Base-by-base conservation (phyloP, 768 basidiomycete genomes). In the Mycena crocata region DNA sequence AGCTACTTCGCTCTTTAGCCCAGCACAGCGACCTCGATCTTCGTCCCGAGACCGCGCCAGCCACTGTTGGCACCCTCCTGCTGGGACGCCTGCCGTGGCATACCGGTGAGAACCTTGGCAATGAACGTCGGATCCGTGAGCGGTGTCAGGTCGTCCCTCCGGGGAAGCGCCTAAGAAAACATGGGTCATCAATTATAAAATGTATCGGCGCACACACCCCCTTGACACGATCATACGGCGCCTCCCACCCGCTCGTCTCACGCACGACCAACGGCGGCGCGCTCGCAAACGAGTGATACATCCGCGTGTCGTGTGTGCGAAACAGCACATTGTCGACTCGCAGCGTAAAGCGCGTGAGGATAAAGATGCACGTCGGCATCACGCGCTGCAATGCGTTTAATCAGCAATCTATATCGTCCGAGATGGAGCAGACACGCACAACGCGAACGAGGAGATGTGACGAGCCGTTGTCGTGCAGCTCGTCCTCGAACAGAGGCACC, bases 261-360 rank as follows among this genome's bases (percentile, higher is more conserved):
- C 93, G 86, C 6, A 98, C 84, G 42, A 99, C 75, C 34, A 87
- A 74, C 1, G 89, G 87, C 9, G 88, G 85, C 12, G 78, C 73
- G 0, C 89, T 86, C 0, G 84, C 75, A 69, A 98, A 95, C 0
- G 91, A 90, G 76, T 97, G 94, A 73, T 93, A 99, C 51, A 98
- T 82, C 44, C 98, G 86, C 0, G 96, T 96, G 73, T 99, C 98
- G 71, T 87, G 89, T 39, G 88, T 87, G 45, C 98, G 87, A 81
- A 99, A 99, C 51, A 99, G 88, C 48, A 99, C 97, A 59, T 92
- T 88, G 75, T 99, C 98, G 51, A 99, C 96, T 26, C 98, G 89
- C 7, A 99, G 85, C n/a, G 92, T 95, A 76, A 97, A 94, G 15
- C 98, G 89, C 2, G 89, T 84, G 12, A 99, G 89, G 68, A 98